These are phyloP conservation scores for Alternaria sp. DNA, from an alignment of 2,329 filamentous ascomycete genomes.

Conservation along the genomic window DNA sequence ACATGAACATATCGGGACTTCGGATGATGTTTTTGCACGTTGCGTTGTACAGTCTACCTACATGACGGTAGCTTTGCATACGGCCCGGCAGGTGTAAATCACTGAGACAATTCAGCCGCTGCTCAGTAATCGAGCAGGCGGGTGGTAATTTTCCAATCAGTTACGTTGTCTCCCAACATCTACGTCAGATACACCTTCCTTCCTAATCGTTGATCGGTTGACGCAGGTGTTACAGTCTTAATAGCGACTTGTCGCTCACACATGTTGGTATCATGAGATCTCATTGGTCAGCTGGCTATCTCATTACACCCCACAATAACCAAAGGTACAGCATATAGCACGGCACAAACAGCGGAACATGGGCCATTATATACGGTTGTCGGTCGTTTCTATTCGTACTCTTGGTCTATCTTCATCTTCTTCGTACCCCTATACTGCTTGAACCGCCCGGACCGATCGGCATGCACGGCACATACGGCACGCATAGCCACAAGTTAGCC, in stretches of 20 bases:
- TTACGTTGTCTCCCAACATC: not conserved
- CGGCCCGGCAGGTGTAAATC: not conserved
- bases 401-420: not conserved
- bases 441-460: not conserved
- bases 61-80: not conserved
- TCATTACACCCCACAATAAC: not conserved
- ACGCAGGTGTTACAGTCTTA: not conserved
- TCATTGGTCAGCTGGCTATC: slow-evolving; percentile 16
- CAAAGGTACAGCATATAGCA: not conserved
- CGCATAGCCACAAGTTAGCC: slow-evolving; percentile 2
- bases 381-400: not conserved
- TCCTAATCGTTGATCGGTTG: not conserved
- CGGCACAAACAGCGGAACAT: not conserved
- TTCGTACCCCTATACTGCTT: not conserved
- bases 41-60: not conserved
- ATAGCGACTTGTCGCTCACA: slow-evolving; percentile 6
- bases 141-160: not conserved
- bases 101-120: not conserved
- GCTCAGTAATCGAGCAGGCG: no score
- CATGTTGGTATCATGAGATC: slow-evolving; percentile 10
- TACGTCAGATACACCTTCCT: slow-evolving; percentile 2
- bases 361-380: not conserved
- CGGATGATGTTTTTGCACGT: not conserved
- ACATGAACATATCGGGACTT: not conserved
- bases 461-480: not conserved